Evolutionary conservation across 768 basidiomycete species (phyloP).

Genomic region (Clavaria fumosa): DNA sequence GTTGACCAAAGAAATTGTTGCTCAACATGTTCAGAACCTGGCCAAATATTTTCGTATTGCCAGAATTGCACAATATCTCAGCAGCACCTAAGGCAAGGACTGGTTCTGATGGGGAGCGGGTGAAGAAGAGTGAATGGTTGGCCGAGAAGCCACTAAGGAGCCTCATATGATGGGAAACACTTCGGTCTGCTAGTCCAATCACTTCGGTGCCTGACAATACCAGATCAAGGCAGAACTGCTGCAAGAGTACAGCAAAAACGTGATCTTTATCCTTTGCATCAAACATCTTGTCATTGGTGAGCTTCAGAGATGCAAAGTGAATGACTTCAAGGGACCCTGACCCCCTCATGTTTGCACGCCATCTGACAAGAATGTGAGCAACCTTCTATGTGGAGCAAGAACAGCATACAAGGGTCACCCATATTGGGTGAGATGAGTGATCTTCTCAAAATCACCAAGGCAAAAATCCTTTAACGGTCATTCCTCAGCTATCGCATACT

Average conservation of each 20-base stretch:
- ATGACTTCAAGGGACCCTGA: too few species aligned
- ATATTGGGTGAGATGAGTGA: constrained; percentile 5
- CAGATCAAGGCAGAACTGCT: constrained; percentile 10
- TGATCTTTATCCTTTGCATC: not conserved
- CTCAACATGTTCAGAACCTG: constrained; percentile 9
- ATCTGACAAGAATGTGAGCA: too few species aligned
- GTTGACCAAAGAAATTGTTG: constrained; percentile 8
- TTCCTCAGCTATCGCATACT: constrained; percentile 3
- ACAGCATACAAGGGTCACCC: constrained; percentile 8
- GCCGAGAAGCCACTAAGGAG: constrained; percentile 10
- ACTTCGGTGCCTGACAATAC: constrained; percentile 8
- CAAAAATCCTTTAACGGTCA: not conserved
- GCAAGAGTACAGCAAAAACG: constrained; percentile 10
- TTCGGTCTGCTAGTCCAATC: constrained; percentile 8
- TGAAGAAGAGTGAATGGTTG: constrained; percentile 7
- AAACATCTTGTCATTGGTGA: not conserved
- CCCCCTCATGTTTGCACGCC: too few species aligned
- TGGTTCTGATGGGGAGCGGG: constrained; percentile 10
- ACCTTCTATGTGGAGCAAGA: too few species aligned
- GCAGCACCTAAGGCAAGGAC: constrained; percentile 10
- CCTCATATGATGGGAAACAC: constrained; percentile 12
- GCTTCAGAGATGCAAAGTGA: not conserved
- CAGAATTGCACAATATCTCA: constrained; percentile 4
- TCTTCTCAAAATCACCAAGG: constrained; percentile 4
- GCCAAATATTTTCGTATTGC: not conserved